Percentiles rank a stretch among this genome's conserved stretches.
Evolutionary conservation across 1,284 basidiomycete genomes (phyloP).

Genomic region (Psilocybe mexicana): DNA sequence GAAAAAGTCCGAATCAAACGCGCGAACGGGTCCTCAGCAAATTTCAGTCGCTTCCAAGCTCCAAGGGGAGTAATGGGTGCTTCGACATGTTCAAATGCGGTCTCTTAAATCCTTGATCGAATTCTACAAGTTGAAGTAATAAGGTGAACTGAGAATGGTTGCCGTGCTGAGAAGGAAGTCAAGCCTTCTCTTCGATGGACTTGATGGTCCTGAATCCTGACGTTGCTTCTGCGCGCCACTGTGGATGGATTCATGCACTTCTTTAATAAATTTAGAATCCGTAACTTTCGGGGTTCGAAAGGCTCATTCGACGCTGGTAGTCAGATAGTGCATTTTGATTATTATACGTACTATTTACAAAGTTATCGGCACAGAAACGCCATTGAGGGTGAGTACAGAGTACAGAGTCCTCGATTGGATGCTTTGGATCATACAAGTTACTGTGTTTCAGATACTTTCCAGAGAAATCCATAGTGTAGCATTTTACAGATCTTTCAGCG

Average conservation of each 20-base stretch:
- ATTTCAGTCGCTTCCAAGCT: background rate
- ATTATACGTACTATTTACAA: no score
- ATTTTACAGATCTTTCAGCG: no score
- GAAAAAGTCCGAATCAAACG: conserved; percentile 16
- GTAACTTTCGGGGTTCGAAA: conserved; percentile 5
- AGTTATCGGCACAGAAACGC: no score
- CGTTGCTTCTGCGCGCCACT: background rate
- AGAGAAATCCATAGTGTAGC: no score
- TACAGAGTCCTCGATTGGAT: no score
- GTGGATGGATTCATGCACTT: background rate
- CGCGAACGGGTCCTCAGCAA: background rate
- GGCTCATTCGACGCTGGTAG: background rate
- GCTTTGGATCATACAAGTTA: no score
- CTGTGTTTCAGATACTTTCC: no score
- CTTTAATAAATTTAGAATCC: background rate
- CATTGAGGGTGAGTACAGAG: no score
- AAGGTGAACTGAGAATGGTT: background rate
- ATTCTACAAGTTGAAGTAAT: background rate
- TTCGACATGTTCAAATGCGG: background rate
- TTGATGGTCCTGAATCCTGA: background rate
- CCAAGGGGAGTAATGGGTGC: background rate
- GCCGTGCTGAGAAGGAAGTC: background rate
- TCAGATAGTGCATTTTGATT: no score
- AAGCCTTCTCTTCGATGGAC: no score
- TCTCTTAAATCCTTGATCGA: conserved; percentile 1